phyloP scores from a whole-genome alignment of 768 basidiomycete species.

The Mrakia gelida region DNA sequence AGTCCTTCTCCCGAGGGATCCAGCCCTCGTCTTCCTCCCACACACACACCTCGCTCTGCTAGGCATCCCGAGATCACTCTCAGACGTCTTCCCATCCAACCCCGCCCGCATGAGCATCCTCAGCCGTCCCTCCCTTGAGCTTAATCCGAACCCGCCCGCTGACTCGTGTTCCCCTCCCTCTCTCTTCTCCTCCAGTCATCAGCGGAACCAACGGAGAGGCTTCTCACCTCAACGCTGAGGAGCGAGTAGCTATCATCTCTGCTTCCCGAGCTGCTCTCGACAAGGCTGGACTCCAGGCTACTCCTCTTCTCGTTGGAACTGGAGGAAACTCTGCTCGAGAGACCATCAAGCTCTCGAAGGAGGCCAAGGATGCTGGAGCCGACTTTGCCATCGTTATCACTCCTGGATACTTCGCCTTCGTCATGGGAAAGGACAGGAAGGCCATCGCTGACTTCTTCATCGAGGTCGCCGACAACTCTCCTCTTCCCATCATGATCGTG shows the following conservation, averaged over 20 bases:
- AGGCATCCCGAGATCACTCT: no score
- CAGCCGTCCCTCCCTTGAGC: no score
- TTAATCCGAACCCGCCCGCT: no score
- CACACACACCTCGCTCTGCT: no score
- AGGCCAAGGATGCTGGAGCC: constrained; percentile 78
- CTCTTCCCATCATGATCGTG: constrained; percentile 63
- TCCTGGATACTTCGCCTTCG: constrained; percentile 51
- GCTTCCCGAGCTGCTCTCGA: constrained; percentile 69
- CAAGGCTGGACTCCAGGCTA: constrained; percentile 62
- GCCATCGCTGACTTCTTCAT: constrained; percentile 42
- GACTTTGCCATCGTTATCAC: constrained; percentile 51
- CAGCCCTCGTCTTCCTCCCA: no score
- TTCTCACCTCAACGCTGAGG: constrained; percentile 42
- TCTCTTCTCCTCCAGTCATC: neutral
- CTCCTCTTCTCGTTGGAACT: constrained; percentile 73
- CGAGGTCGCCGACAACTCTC: constrained; percentile 53
- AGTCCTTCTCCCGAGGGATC: no score
- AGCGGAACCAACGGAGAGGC: constrained; percentile 50
- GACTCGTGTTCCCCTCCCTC: neutral
- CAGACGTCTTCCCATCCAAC: no score
- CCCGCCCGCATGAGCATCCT: no score
- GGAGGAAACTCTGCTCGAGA: constrained; percentile 61
- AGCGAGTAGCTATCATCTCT: constrained; percentile 45
- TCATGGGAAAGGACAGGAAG: constrained; percentile 50
- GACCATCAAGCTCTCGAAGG: constrained; percentile 62